Evolutionary conservation across 2,329 filamentous ascomycete genomes (phyloP).

Genomic region (Madurella fahalii): DNA sequence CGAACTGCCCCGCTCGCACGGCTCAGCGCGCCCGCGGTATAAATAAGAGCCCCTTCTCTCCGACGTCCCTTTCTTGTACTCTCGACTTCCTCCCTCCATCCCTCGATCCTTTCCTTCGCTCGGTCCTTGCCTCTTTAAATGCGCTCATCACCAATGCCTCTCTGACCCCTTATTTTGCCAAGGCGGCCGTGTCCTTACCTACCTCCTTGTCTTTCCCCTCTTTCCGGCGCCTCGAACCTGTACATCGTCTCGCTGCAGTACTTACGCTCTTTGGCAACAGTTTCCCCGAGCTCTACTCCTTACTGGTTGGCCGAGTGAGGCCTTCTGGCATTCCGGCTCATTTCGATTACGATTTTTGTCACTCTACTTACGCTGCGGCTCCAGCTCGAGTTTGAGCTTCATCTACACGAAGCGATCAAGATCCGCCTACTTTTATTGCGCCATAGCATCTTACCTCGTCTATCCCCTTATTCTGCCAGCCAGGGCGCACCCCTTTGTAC

Average conservation of each 20-base stretch:
- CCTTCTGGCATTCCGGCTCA: neutral
- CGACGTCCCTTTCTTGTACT: slow-evolving; percentile 10
- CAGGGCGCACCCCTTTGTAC: neutral
- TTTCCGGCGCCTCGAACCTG: neutral
- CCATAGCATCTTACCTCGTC: too few relatives aligned
- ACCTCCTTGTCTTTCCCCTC: neutral
- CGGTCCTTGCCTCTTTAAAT: neutral
- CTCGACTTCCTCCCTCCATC: slow-evolving; percentile 2
- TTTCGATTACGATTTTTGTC: neutral
- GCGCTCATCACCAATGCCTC: neutral
- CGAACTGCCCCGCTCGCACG: slow-evolving; percentile 1
- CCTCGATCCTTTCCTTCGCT: neutral
- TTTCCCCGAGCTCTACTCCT: neutral
- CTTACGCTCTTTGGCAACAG: too few relatives aligned
- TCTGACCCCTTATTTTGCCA: neutral
- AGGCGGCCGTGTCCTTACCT: neutral
- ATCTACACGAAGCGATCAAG: too few relatives aligned
- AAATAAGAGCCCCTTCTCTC: slow-evolving; percentile 6
- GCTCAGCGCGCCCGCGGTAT: slow-evolving; percentile 2
- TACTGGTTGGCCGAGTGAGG: neutral
- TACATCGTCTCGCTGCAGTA: too few relatives aligned
- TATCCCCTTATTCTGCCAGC: neutral
- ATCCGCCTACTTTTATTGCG: too few relatives aligned
- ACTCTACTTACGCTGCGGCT: neutral
- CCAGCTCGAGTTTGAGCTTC: neutral